Evolutionary conservation across 192 early-diverging fungal species (phyloP).

Genomic region (Coemansia interrupta): DNA sequence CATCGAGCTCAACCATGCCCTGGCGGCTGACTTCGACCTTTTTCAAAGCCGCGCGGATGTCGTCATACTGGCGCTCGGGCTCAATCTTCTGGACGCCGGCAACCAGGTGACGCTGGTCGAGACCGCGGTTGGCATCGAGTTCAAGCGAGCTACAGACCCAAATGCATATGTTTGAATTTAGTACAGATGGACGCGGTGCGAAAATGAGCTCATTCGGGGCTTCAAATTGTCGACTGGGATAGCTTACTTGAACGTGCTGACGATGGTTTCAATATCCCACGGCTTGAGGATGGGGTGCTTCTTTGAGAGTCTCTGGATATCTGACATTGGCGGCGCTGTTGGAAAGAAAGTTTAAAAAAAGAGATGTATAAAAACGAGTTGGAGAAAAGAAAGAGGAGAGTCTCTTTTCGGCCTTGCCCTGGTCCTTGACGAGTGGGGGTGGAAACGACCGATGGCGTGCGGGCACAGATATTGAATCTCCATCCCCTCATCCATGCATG

Average conservation of each 20-base stretch:
- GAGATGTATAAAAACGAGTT: conserved; percentile 7
- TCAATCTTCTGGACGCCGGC: conserved; percentile 63
- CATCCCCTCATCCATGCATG: too few relatives aligned
- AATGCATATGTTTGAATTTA: not conserved
- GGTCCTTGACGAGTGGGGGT: not conserved
- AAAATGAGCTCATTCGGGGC: not conserved
- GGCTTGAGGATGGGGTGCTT: conserved; percentile 53
- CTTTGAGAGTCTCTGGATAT: conserved; percentile 40
- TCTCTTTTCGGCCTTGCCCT: not conserved
- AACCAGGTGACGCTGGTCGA: conserved; percentile 66
- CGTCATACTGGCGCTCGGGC: conserved; percentile 67
- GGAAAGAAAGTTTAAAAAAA: conserved; percentile 2
- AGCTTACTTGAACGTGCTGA: conserved; percentile 48
- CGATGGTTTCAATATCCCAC: conserved; percentile 53
- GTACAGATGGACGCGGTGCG: not conserved
- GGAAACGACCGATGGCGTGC: too few relatives aligned
- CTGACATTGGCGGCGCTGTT: conserved; percentile 4
- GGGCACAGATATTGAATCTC: too few relatives aligned
- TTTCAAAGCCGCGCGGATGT: conserved; percentile 67
- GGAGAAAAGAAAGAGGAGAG: conserved; percentile 5
- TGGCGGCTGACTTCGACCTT: conserved; percentile 64
- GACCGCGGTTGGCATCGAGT: conserved; percentile 64
- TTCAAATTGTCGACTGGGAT: not conserved
- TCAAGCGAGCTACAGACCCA: conserved; percentile 54
- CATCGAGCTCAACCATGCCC: conserved; percentile 72